Base-by-base conservation (phyloP, 2,329 filamentous ascomycete species). In the Venturia effusa region DNA sequence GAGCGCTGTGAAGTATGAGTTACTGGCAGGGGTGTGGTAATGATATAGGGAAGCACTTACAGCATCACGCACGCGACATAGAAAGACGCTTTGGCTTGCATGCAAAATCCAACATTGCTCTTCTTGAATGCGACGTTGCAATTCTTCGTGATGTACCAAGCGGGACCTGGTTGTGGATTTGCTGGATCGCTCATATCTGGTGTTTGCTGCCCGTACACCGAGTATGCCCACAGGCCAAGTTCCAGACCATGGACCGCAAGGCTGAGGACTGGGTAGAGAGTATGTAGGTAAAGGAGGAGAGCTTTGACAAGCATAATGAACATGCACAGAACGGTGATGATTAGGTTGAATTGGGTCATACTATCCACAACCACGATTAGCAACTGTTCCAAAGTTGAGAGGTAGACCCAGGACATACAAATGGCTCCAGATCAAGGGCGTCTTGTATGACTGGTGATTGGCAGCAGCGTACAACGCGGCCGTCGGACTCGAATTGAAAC, bases 121-220 rank as follows among this genome's bases (percentile, higher is more conserved):
- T 80, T 80, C 5, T 80, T 77, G 62, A 77, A 78, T 1, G 86
- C 85, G 43, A 87, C 79, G 62, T 75, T 78, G 76, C 89, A 93
- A 66, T 83, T 84, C 73, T 88, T 85, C 63, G 83, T 82, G 68
- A 92, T 84, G 73, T 92, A 92, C 89, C 89, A 93, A 7, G 88
- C 83, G 22, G 83, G 82, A 32, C 84, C 80, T 32, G 80, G 79
- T 69, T 86, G 85, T 5, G 82, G 82, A 69, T 86, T 82, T 54
- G 79, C 73, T 6, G 83, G 75, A 73, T 93, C 89, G 67, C 83
- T 83, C 70, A 87, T 84, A 75, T 93, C 89, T 37, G 88, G 86
- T 13, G 87, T 86, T 63, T 88, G 84, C 74, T 92, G 89, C 60
- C 87, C 86, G 73, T 86, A 85, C 65, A 88, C 76, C 74, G 85